These are phyloP conservation scores for Suhomyces sp. DNA, from an alignment of 805 yeast species.

Conservation along the genomic window DNA sequence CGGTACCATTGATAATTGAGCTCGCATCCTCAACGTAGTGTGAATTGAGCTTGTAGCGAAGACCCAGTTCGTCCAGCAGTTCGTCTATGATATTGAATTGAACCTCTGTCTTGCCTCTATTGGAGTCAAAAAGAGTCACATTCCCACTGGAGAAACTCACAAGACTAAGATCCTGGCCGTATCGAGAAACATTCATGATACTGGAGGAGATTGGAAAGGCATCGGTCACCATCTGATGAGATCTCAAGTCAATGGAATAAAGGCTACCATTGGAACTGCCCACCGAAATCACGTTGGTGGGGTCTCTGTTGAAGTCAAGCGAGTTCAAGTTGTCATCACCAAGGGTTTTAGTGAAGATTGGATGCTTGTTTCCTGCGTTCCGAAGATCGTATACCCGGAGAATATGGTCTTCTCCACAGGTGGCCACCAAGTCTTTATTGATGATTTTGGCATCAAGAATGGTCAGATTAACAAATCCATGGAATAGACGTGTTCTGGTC, in stretches of 20 bases:
- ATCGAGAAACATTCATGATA: slow-evolving; percentile 5
- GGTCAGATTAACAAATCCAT: slow-evolving; percentile 1
- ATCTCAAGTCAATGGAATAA: slow-evolving; percentile 24
- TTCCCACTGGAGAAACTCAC: slow-evolving; percentile 3
- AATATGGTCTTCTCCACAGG: slow-evolving; percentile 26
- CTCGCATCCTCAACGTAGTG: not conserved
- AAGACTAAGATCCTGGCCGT: not conserved
- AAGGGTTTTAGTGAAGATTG: slow-evolving; percentile 16
- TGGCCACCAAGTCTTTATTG: slow-evolving; percentile 18
- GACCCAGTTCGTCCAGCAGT: not conserved
- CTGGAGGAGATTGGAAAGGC: slow-evolving; percentile 1
- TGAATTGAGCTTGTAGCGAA: slow-evolving; percentile 10
- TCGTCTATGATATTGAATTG: slow-evolving; percentile 1
- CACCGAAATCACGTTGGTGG: slow-evolving; percentile 10
- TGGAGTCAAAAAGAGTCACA: slow-evolving; percentile 1
- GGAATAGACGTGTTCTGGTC: slow-evolving; percentile 8
- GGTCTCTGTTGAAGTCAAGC: slow-evolving; percentile 12
- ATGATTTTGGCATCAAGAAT: slow-evolving; percentile 22
- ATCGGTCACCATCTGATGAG: slow-evolving; percentile 7
- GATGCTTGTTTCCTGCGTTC: slow-evolving; percentile 7
- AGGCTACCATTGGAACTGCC: slow-evolving; percentile 25
- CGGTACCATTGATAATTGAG: slow-evolving; percentile 18
- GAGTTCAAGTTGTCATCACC: slow-evolving; percentile 27
- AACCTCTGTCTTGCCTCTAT: not conserved
- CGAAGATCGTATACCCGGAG: slow-evolving; percentile 26